Evolutionary conservation across 352 stramenopile genomes (phyloP).

Genomic region (Phytopythium oedochilum): DNA sequence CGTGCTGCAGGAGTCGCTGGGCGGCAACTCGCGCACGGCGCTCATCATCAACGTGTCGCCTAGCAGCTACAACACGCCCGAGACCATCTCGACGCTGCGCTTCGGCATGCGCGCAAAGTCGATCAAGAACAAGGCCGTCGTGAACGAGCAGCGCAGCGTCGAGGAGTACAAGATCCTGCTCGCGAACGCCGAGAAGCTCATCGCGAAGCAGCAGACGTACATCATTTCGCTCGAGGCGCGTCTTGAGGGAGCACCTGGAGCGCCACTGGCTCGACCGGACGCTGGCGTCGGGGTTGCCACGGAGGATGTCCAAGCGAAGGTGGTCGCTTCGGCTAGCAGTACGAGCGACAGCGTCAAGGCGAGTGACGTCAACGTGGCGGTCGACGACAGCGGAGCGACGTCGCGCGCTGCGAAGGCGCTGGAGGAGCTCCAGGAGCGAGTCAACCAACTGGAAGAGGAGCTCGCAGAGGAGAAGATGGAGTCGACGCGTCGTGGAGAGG

Average conservation of each 20-base stretch:
- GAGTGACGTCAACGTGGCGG: conserved; percentile 14
- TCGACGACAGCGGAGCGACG: conserved; percentile 20
- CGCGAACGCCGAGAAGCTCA: conserved; percentile 73
- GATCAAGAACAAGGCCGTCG: conserved; percentile 94
- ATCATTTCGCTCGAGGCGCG: conserved; percentile 77
- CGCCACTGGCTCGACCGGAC: not conserved
- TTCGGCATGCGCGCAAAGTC: conserved; percentile 92
- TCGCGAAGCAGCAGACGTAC: conserved; percentile 77
- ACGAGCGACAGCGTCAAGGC: conserved; percentile 6
- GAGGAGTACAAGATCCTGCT: conserved; percentile 89
- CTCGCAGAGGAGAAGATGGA: conserved; percentile 78
- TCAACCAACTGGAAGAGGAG: conserved; percentile 71
- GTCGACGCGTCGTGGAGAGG: conserved; percentile 63
- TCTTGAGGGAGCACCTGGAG: conserved; percentile 21
- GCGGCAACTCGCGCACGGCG: conserved; percentile 91
- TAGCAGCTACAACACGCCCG: conserved; percentile 84
- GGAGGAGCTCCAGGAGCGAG: conserved; percentile 65
- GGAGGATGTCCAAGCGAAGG: not conserved
- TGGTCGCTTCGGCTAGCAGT: not conserved
- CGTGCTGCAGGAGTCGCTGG: conserved; percentile 91
- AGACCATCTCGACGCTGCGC: conserved; percentile 91
- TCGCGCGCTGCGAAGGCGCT: conserved; percentile 53
- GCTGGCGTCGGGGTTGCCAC: conserved; percentile 1
- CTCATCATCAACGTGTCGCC: conserved; percentile 93
- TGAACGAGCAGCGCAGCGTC: conserved; percentile 90